These are phyloP conservation scores for Apophysomyces trapeziformis DNA, from an alignment of 371 early-diverging fungal genomes.

Conservation along the genomic window DNA sequence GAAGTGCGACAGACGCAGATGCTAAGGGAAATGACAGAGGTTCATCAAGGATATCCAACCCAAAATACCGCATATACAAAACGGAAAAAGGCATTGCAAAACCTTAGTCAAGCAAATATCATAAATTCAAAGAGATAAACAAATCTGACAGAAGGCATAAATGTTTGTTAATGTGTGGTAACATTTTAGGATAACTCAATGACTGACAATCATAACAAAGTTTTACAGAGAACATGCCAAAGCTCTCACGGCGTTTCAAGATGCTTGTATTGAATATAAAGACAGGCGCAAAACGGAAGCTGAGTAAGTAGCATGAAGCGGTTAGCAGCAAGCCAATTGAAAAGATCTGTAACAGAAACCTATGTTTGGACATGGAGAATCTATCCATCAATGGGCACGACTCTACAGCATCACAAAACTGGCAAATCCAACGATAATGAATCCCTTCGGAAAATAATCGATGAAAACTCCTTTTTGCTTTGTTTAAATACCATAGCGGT, in stretches of 20 bases:
- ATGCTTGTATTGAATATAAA: conserved; percentile 70
- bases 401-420: not conserved
- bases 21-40: conserved; percentile 60
- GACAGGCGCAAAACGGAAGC: conserved; percentile 71
- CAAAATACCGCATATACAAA: conserved; percentile 54
- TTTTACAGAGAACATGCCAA: conserved; percentile 75
- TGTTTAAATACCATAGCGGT: too few species aligned
- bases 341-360: not conserved
- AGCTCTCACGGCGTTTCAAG: conserved; percentile 58
- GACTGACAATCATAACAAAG: conserved; percentile 55
- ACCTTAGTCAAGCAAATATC: conserved; percentile 70
- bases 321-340: not conserved
- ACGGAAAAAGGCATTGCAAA: conserved; percentile 70
- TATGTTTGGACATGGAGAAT: not conserved
- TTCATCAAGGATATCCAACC: conserved; percentile 67
- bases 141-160: conserved; percentile 72
- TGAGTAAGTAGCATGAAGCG: conserved; percentile 18
- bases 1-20: conserved; percentile 64
- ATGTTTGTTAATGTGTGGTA: conserved; percentile 28
- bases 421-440: not conserved
- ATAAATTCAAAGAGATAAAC: conserved; percentile 67
- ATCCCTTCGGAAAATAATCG: not conserved
- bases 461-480: too few species aligned
- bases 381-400: not conserved
- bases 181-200: conserved; percentile 46